These are phyloP conservation scores for Penicillium macrosclerotiorum DNA, from an alignment of 495 filamentous ascomycete genomes.

Conservation along the genomic window DNA sequence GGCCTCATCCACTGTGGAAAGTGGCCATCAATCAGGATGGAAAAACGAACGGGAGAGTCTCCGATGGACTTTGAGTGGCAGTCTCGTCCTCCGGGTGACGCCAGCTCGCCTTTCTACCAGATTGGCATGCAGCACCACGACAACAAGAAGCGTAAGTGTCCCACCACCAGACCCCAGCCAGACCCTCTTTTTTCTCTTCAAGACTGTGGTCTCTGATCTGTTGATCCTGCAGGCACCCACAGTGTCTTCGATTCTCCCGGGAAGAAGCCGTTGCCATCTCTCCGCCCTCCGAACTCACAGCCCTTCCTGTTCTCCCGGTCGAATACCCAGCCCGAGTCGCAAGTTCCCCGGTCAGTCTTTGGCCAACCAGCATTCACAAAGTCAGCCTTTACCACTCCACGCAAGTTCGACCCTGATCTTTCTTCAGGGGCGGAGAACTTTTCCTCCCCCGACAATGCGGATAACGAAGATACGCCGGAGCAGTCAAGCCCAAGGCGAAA, in stretches of 20 bases:
- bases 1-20: slow-evolving; percentile 1
- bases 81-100: slow-evolving; percentile 53
- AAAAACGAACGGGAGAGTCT: slow-evolving; percentile 51
- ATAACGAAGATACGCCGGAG: slow-evolving; percentile 71
- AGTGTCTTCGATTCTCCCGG: slow-evolving; percentile 51
- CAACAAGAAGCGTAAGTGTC: slow-evolving; percentile 51
- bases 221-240: slow-evolving; percentile 42
- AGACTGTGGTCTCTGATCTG: not conserved
- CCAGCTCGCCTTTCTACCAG: slow-evolving; percentile 58
- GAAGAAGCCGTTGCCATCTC: slow-evolving; percentile 44
- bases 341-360: slow-evolving; percentile 45
- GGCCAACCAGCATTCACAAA: slow-evolving; percentile 65
- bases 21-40: slow-evolving; percentile 38
- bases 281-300: slow-evolving; percentile 50
- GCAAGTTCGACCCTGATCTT: slow-evolving; percentile 67
- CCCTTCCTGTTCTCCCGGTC: slow-evolving; percentile 43
- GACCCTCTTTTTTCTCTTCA: not conserved
- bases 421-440: slow-evolving; percentile 77
- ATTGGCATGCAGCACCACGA: slow-evolving; percentile 40
- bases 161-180: not conserved
- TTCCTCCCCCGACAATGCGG: slow-evolving; percentile 70
- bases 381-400: slow-evolving; percentile 81
- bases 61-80: slow-evolving; percentile 73
- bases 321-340: slow-evolving; percentile 25
- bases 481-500: slow-evolving; percentile 45